Conservation (phyloP, 2,329 filamentous ascomycete genomes). For the Xylariales sp. region DNA sequence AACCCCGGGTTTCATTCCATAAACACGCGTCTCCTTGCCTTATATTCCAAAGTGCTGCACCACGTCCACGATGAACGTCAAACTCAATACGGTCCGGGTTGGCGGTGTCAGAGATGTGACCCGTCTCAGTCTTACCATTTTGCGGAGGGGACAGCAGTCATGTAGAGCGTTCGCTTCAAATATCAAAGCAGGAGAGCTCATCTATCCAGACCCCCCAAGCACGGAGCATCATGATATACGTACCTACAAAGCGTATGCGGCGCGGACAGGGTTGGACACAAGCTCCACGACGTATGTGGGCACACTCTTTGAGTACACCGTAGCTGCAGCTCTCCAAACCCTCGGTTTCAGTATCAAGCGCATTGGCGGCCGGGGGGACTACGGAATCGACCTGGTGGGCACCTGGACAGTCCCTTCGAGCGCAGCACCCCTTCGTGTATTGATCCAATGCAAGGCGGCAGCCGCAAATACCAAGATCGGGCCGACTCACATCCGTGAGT, state of each 20-base stretch:
- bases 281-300: conserved; percentile 62
- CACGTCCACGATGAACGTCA: too few relatives aligned
- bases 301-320: conserved; percentile 74
- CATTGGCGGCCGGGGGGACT: conserved; percentile 62
- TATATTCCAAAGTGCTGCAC: too few relatives aligned
- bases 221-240: conserved; percentile 57
- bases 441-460: conserved; percentile 68
- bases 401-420: conserved; percentile 56
- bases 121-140: too few relatives aligned
- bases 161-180: too few relatives aligned
- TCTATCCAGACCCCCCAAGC: conserved; percentile 41
- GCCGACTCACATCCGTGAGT: conserved; percentile 64
- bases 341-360: conserved; percentile 63
- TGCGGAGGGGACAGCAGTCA: too few relatives aligned
- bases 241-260: conserved; percentile 62
- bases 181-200: too few relatives aligned
- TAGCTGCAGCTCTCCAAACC: conserved; percentile 47
- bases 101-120: too few relatives aligned
- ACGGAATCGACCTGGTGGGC: conserved; percentile 71
- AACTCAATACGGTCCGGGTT: too few relatives aligned
- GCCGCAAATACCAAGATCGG: conserved; percentile 35
- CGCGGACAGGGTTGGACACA: conserved; percentile 48
- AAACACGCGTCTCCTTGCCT: too few relatives aligned
- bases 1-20: too few relatives aligned
- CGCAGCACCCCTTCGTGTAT: conserved; percentile 36